Percentiles rank a stretch among this genome's conserved stretches.
Evolutionary conservation across 495 filamentous ascomycete genomes (phyloP).

Genomic region (Penicillium diatomitis): DNA sequence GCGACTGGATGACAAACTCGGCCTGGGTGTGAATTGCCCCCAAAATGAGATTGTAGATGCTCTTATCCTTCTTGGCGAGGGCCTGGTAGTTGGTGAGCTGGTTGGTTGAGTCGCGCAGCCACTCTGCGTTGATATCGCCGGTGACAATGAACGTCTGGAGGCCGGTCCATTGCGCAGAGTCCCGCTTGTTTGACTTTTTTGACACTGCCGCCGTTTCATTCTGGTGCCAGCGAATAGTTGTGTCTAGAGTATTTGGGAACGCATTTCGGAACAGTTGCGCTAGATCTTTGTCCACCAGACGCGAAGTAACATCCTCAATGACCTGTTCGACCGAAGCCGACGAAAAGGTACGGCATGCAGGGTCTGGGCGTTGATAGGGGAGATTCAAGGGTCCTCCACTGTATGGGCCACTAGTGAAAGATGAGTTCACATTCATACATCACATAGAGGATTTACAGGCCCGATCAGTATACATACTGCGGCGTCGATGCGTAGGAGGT

Average conservation of each 20-base stretch:
- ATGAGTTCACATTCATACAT: neutral
- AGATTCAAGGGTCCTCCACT: constrained; percentile 71
- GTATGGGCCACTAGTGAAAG: constrained; percentile 51
- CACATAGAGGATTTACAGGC: too few species aligned
- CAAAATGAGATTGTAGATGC: constrained; percentile 68
- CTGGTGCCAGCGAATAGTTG: constrained; percentile 72
- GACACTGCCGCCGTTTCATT: constrained; percentile 34
- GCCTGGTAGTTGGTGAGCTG: constrained; percentile 84
- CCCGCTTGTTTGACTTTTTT: constrained; percentile 30
- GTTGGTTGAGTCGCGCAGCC: constrained; percentile 95
- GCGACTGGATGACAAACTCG: constrained; percentile 87
- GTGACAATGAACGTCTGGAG: constrained; percentile 93
- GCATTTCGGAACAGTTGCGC: constrained; percentile 92
- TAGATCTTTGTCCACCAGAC: constrained; percentile 79
- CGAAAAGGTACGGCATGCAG: constrained; percentile 77
- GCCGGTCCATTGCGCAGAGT: constrained; percentile 63
- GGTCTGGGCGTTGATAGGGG: constrained; percentile 80
- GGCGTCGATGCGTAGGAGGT: constrained; percentile 33
- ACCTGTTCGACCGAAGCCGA: constrained; percentile 80
- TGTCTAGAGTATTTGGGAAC: constrained; percentile 94
- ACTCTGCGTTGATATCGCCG: constrained; percentile 97
- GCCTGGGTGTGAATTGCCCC: constrained; percentile 96
- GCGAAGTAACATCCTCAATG: constrained; percentile 68
- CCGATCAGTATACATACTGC: constrained; percentile 29
- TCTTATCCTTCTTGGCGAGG: constrained; percentile 69